Conservation (phyloP, 2,329 filamentous ascomycete species). For the Macrophomina pseudophaseolina region DNA sequence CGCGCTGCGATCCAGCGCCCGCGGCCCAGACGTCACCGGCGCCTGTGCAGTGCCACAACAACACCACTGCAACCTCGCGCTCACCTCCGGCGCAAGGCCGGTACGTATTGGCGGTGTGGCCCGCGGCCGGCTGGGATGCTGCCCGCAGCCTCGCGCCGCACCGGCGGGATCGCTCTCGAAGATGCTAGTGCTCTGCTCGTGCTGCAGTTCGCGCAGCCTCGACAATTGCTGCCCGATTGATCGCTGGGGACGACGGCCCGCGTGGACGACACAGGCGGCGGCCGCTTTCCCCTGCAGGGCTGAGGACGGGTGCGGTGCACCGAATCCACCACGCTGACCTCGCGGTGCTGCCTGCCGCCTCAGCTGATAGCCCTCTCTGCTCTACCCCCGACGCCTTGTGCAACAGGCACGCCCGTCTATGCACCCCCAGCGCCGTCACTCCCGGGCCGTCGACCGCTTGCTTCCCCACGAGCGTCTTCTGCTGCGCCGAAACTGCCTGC, state of each 20-base stretch:
- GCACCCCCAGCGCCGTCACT: constrained; percentile 7
- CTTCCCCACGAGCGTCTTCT: not conserved
- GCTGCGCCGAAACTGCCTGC: not conserved
- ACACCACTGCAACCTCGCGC: constrained; percentile 8
- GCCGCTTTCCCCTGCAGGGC: constrained; percentile 14
- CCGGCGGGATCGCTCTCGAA: constrained; percentile 15
- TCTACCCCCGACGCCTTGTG: constrained; percentile 7
- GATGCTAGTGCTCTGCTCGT: not conserved
- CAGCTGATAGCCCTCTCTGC: constrained; percentile 15
- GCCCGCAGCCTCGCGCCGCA: not conserved
- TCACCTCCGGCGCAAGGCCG: constrained; percentile 13
- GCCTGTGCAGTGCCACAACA: constrained; percentile 8
- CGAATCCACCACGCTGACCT: constrained; percentile 7
- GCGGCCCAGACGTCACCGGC: constrained; percentile 16
- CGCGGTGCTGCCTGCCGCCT: constrained; percentile 15
- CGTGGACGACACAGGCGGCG: not conserved
- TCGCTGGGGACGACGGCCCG: constrained; percentile 8
- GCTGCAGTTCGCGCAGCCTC: not conserved
- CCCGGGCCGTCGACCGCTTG: constrained; percentile 3
- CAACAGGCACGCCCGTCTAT: constrained; percentile 16
- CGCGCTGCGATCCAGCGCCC: not conserved
- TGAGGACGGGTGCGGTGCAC: constrained; percentile 17
- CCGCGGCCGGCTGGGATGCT: not conserved
- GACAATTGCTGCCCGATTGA: constrained; percentile 14
- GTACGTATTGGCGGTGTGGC: constrained; percentile 14